Evolutionary conservation across 1,284 basidiomycete genomes (phyloP), one percentile per base, ranked within the genome.

Genomic region (Acaromyces ingoldii): DNA sequence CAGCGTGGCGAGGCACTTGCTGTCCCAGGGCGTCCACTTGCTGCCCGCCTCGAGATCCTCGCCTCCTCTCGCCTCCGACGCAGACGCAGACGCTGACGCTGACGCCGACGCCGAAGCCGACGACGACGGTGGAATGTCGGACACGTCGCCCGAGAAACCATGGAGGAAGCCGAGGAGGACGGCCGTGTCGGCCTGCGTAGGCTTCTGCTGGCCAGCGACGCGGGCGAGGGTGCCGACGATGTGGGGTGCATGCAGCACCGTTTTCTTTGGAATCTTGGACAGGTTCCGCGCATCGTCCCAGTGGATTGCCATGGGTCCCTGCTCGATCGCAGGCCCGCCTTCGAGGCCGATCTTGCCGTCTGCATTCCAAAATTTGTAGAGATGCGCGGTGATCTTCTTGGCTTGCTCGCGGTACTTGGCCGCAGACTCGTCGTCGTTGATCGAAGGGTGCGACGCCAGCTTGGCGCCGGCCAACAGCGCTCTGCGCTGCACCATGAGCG

Each of bases 291-390:
- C 39, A 33, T 57, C 54, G 30, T 57, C 31, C 54, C 54, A 57
- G 26, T 57, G 17, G 38, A 57, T 49, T 22, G 48, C 31, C 21
- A 28, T 29, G 2, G 43, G 43, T 10, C 38, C 48, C 21, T 51
- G 44, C 7, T 45, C 15, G 30, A 44, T 25, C 26, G 44, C 28
- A 39, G 44, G 19, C 24, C 49, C 58, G 17, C 58, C 59, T 34
- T 61, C 59, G 10, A 30, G 21, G 19, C 46, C 25, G 15, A 51
- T 29, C 22, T 55, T 34, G 2, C 57, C 57, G 24, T 45, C 33
- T 6, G 57, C 42, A 28, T 58, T 61, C 59, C 59, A 61, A 41
- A 61, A 61, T 9, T 31, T 37, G 41, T 61, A 57, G 3, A 61
- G 40, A 6, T 51, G 30, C 22, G 49, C 34, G 22, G 53, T 46